Conservation (phyloP, 345 rosid genomes). For the Mangifera indica region DNA sequence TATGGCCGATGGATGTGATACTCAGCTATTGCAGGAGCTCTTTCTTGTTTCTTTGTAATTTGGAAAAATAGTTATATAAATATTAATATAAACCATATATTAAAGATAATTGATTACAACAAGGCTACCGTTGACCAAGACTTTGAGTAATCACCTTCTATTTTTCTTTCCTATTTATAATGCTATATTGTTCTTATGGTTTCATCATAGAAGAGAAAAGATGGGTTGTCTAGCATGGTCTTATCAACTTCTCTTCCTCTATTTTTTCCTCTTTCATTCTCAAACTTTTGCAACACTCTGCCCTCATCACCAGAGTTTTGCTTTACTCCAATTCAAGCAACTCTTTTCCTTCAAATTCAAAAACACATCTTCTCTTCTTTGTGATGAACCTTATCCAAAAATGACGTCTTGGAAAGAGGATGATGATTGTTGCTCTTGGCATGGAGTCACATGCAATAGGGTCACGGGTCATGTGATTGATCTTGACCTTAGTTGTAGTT, state of each 20-base stretch:
- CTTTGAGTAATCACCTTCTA: too few species aligned
- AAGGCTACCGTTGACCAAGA: too few species aligned
- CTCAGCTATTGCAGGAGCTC: too few species aligned
- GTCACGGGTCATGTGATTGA: slow-evolving; percentile 22
- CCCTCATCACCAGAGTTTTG: background rate
- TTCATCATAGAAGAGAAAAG: background rate
- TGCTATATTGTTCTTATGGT: too few species aligned
- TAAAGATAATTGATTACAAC: too few species aligned
- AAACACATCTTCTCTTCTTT: background rate
- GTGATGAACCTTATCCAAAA: background rate
- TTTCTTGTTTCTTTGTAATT: too few species aligned
- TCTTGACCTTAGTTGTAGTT: slow-evolving; percentile 26
- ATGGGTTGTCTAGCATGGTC: background rate
- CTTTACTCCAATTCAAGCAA: slow-evolving; percentile 9
- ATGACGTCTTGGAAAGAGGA: slow-evolving; percentile 11
- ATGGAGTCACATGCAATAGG: slow-evolving; percentile 18
- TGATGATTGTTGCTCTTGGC: slow-evolving; percentile 29
- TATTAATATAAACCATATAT: too few species aligned
- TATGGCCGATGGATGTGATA: too few species aligned
- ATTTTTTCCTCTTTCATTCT: background rate
- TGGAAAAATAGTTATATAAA: too few species aligned
- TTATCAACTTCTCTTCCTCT: background rate
- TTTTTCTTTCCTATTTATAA: too few species aligned
- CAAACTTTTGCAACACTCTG: background rate
- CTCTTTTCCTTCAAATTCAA: background rate